Percentiles rank a stretch among this genome's conserved stretches.
phyloP scores from a whole-genome alignment of 352 stramenopile species.

The Phytophthora europaea region DNA sequence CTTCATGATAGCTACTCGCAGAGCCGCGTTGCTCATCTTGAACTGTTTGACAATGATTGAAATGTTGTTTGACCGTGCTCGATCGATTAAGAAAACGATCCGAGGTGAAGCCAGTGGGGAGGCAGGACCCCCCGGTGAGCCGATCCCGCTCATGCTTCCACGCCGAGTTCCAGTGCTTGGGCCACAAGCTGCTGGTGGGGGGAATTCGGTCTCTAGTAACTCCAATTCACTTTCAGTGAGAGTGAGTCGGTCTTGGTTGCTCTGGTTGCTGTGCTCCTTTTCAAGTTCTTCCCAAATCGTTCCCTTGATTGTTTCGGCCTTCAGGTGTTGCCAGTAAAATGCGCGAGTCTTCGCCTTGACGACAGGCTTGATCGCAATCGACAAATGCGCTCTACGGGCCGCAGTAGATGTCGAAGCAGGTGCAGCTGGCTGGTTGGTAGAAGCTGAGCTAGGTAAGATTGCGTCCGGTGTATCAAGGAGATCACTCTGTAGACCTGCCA shows the following conservation, averaged over 20 bases:
- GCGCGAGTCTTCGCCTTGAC: constrained; percentile 68
- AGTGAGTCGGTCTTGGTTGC: constrained; percentile 61
- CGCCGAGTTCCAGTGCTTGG: constrained; percentile 49
- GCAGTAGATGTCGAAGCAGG: constrained; percentile 24
- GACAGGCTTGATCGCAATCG: constrained; percentile 71
- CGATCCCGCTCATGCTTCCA: constrained; percentile 53
- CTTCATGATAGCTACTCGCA: constrained; percentile 87
- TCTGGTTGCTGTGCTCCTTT: constrained; percentile 57
- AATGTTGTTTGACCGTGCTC: constrained; percentile 87
- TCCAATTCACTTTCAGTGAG: constrained; percentile 62
- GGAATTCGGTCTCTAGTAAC: constrained; percentile 71
- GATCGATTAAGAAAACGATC: constrained; percentile 83
- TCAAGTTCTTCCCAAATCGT: constrained; percentile 88
- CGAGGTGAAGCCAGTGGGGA: constrained; percentile 67
- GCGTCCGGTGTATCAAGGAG: constrained; percentile 73
- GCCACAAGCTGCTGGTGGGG: constrained; percentile 55
- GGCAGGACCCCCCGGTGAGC: constrained; percentile 41
- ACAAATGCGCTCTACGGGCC: constrained; percentile 56
- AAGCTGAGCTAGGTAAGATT: constrained; percentile 32
- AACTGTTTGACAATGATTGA: constrained; percentile 98
- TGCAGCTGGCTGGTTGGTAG: constrained; percentile 5
- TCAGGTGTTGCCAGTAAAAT: constrained; percentile 85
- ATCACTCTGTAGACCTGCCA: constrained; percentile 63
- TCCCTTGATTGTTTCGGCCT: constrained; percentile 64
- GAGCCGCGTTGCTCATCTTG: constrained; percentile 89